A percentile compares a stretch with the other conserved stretches of the same genome.
Evolutionary conservation across 495 filamentous ascomycete genomes (phyloP).

Genomic region (Daldinia childiae): DNA sequence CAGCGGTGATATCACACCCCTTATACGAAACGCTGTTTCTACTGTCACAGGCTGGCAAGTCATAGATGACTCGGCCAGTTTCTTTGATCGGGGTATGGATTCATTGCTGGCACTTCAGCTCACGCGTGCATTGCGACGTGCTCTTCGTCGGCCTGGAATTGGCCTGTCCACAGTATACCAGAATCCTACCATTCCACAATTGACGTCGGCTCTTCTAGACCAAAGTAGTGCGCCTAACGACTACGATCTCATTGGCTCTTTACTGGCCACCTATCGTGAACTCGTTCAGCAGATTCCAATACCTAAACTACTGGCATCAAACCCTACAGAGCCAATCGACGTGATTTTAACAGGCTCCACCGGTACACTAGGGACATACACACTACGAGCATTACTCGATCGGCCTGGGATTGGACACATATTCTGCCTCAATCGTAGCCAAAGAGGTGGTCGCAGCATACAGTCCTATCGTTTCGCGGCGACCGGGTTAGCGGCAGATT

Average conservation of each 20-base stretch:
- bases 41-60: too few relatives aligned
- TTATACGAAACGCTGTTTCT: too few relatives aligned
- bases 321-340: background rate
- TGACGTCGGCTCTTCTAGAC: background rate
- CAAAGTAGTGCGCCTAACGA: background rate
- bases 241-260: background rate
- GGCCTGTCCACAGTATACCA: background rate
- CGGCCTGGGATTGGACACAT: background rate
- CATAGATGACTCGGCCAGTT: too few relatives aligned
- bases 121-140: too few relatives aligned
- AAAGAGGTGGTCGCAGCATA: background rate
- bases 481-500: background rate
- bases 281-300: background rate
- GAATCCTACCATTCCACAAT: background rate
- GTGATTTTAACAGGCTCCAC: background rate
- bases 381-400: background rate
- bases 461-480: background rate
- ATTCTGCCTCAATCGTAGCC: background rate
- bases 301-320: background rate
- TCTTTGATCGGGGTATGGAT: too few relatives aligned
- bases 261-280: background rate
- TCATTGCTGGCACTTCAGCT: too few relatives aligned
- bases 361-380: background rate
- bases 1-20: too few relatives aligned
- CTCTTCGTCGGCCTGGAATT: background rate